Conservation (phyloP, 2,329 filamentous ascomycete species). For the Fusarium haematococcum region DNA sequence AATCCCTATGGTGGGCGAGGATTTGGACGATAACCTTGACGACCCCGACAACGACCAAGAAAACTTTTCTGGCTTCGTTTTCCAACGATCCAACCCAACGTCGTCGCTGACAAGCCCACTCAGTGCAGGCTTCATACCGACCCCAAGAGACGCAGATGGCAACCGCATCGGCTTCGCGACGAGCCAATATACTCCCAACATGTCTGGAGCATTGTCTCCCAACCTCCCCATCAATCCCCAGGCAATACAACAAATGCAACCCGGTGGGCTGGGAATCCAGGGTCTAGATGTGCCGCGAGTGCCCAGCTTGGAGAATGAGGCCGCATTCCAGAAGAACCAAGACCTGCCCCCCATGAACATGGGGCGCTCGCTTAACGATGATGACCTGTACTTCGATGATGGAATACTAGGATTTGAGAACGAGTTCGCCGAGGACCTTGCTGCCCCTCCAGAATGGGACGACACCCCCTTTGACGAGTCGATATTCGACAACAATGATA, state of each 20-base stretch:
- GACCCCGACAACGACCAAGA: conserved; percentile 57
- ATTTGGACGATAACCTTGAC: conserved; percentile 43
- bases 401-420: conserved; percentile 64
- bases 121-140: conserved; percentile 59
- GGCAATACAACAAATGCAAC: conserved; percentile 21
- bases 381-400: conserved; percentile 79
- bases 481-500: conserved; percentile 77
- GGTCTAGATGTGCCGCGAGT: conserved; percentile 43
- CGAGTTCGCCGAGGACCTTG: conserved; percentile 61
- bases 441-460: conserved; percentile 58
- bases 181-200: conserved; percentile 58
- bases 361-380: conserved; percentile 51
- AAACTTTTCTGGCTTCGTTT: conserved; percentile 71
- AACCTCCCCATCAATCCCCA: conserved; percentile 21
- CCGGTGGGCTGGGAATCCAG: conserved; percentile 59
- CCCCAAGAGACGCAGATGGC: conserved; percentile 67
- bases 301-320: conserved; percentile 33
- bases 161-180: conserved; percentile 68
- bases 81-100: conserved; percentile 64
- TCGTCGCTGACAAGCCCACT: conserved; percentile 64
- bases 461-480: conserved; percentile 76
- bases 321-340: conserved; percentile 38
- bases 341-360: conserved; percentile 26
- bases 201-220: conserved; percentile 33
- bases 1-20: conserved; percentile 45